Evolutionary conservation across 73 alveolate genomes (phyloP).

Genomic region (Paramecium pentaurelia): DNA sequence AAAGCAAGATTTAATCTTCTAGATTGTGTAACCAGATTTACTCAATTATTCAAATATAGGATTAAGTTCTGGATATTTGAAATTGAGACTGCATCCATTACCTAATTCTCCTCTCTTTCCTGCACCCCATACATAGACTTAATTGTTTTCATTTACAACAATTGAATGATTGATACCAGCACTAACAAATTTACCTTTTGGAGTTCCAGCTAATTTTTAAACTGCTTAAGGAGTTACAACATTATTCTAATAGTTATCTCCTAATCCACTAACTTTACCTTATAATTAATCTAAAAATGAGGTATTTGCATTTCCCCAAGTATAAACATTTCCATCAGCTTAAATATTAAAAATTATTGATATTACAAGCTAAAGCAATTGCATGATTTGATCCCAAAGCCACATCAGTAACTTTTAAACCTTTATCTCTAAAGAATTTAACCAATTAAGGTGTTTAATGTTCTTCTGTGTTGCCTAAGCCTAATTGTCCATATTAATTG

Average conservation of each 20-base stretch:
- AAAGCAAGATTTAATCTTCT: slow-evolving; percentile 6
- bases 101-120: neutral
- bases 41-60: neutral
- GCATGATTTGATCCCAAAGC: slow-evolving; percentile 23
- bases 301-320: slow-evolving; percentile 27
- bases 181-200: neutral
- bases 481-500: slow-evolving; percentile 16
- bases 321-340: slow-evolving; percentile 50
- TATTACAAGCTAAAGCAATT: neutral
- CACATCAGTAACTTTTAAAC: neutral
- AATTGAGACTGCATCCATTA: neutral
- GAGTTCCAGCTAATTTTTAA: neutral
- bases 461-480: slow-evolving; percentile 4
- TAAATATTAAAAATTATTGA: neutral
- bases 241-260: neutral
- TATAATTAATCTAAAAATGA: neutral
- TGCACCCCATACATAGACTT: neutral
- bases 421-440: neutral
- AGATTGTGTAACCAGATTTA: neutral
- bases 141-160: neutral
- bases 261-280: slow-evolving; percentile 1
- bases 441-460: slow-evolving; percentile 16
- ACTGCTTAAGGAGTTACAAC: neutral
- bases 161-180: neutral
- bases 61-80: slow-evolving; percentile 19